Evolutionary conservation across 495 filamentous ascomycete species (phyloP), one percentile per base, ranked within the genome.

Genomic region (Trichocladium antarcticum): DNA sequence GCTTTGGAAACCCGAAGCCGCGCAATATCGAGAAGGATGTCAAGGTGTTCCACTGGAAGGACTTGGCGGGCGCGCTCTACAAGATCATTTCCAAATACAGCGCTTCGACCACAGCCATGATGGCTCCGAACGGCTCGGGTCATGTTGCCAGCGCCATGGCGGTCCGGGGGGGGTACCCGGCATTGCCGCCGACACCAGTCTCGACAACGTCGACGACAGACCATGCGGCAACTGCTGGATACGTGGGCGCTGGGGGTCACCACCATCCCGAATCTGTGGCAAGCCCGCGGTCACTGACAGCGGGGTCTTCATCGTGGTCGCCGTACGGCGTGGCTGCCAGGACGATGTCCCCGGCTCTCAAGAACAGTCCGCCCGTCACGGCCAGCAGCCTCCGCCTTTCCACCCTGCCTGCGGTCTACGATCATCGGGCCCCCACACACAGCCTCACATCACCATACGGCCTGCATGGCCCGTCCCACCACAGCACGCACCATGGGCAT

Each of bases 11-110:
- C 20, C 93, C 93, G 2, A 96, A 96, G 70, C 93, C 92, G 6
- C 75, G 92, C 35, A 95, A 95, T 57, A 98, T 98, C 56, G 92
- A 96, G 72, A 98, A 98, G 68, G 89, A 95, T 58, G 87, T 98
- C 57, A 98, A 98, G 66, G 92, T 96, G 6, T 98, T 97, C 61
- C 81, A 86, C 10, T 98, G 92, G 93, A 87, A 83, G 60, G 84
- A 85, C 41, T 69, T 98, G 11, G 74, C 72, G 11, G 75, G 77
- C 37, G 89, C 92, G 0, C 68, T 98, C 46, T 92, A 88, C 74
- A 98, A 98, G 70, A 95, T 97, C 59, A 93, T 97, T 63, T 82
- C 85, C 52, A 98, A 98, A 89, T 98, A 97, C 67, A 67, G 64
- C 58, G 57, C 67, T 32, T 60, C 63, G 50, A 45, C 60, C 45